Base-by-base conservation (phyloP, 1,284 basidiomycete genomes). In the Caloboletus firmus region DNA sequence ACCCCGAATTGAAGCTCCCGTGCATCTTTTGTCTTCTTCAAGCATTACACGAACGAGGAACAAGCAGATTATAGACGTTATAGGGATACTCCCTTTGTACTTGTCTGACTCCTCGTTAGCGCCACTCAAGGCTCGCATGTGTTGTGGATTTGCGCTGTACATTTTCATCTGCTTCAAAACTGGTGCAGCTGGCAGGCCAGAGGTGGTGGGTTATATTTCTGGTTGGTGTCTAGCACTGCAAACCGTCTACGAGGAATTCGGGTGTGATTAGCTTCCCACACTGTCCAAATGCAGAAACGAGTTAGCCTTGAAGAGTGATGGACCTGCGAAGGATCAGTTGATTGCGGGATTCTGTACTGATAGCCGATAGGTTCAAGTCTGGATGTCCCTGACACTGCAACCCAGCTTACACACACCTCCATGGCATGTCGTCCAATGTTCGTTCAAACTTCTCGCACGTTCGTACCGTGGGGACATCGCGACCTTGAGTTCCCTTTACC, bases 401-500 rank as follows among this genome's bases (percentile, higher is more conserved):
- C 22, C n/a, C 49, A 15, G 36, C n/a, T 32, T 12, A 28, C 42
- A 52, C 56, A 42, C 56, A 45, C 56, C 42, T 45, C 42, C 32
- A 54, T 40, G 37, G 56, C 26, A 54, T 54, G 55, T 24, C 36
- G 6, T 5, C 13, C 12, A 22, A 34, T 12, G 30, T 17, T 28
- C 55, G 22, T 34, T 15, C n/a, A n/a, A 32, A 8, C 49, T 54
- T 54, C 49, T 9, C 35, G 31, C 56, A 54, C 32, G 49, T 58
- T 43, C 55, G 20, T 8, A 36, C 24, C 51, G 24, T 31, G 32
- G 31, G 43, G 18, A 31, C 30, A 40, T 47, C 26, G 32, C 36
- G n/a, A 12, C 35, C 6, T 41, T 26, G 10, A 35, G 31, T 52
- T 31, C 20, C 42, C 31, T 20, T 17, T 37, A 9, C 39, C 37